A percentile compares a stretch with the other conserved stretches of the same genome.
phyloP scores from a whole-genome alignment of 148 eudicot species.

The Vaccinium corymbosum region DNA sequence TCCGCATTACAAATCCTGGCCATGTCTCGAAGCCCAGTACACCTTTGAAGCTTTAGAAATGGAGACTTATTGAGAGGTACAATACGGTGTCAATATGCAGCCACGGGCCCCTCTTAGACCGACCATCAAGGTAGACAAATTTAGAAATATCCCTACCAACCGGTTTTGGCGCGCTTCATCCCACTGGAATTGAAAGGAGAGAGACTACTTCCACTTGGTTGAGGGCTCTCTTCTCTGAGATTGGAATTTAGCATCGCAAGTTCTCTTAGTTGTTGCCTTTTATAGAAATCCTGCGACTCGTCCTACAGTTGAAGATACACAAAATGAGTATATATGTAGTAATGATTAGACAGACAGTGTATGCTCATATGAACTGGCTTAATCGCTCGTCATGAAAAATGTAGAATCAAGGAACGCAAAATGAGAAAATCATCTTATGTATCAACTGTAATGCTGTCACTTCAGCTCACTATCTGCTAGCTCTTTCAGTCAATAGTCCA shows the following conservation, averaged over 20 bases:
- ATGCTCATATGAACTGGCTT: neutral
- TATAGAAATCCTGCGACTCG: constrained; percentile 42
- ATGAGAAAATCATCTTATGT: too few relatives aligned
- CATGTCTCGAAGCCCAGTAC: constrained; percentile 4
- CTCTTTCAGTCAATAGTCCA: too few relatives aligned
- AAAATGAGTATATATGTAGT: neutral
- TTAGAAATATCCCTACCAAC: constrained; percentile 16
- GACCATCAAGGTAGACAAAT: neutral
- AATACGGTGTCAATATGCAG: constrained; percentile 5
- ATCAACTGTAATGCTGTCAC: too few relatives aligned
- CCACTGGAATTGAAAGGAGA: constrained; percentile 43
- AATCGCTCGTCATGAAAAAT: neutral
- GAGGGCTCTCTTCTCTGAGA: constrained; percentile 46
- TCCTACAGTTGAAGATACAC: constrained; percentile 28
- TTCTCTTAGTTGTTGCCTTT: constrained; percentile 47
- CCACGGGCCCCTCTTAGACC: neutral
- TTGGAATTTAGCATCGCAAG: constrained; percentile 44
- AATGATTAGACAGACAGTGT: neutral
- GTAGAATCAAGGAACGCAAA: too few relatives aligned
- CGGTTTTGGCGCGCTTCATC: constrained; percentile 45
- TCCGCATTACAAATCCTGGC: neutral
- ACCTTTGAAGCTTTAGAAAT: constrained; percentile 2
- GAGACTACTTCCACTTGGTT: constrained; percentile 35
- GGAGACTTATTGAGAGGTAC: constrained; percentile 2
- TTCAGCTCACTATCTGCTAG: too few relatives aligned